Conservation (phyloP, 2,329 filamentous ascomycete species). For the Fusarium setosum region DNA sequence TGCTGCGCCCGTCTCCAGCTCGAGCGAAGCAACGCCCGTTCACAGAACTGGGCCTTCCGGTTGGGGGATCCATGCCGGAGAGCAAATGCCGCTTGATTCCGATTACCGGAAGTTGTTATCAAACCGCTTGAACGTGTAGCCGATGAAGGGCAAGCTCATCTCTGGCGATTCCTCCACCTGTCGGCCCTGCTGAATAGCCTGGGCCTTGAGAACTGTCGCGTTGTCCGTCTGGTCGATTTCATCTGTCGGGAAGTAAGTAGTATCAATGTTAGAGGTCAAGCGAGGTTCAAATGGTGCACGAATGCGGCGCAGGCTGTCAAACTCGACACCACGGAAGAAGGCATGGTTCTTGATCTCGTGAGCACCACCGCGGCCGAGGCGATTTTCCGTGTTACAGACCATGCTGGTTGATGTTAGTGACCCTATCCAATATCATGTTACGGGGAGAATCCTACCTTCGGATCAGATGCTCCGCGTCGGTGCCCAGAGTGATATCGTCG, state of each 20-base stretch:
- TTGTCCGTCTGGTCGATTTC: conserved; percentile 98
- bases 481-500: conserved; percentile 89
- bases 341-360: conserved; percentile 93
- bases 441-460: conserved; percentile 75
- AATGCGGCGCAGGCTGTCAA: conserved; percentile 91
- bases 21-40: conserved; percentile 22
- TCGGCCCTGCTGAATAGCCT: conserved; percentile 77
- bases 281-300: conserved; percentile 96
- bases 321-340: conserved; percentile 97
- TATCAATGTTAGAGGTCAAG: conserved; percentile 92
- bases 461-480: conserved; percentile 92
- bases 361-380: conserved; percentile 86
- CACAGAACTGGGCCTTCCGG: conserved; percentile 31
- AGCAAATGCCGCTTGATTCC: conserved; percentile 6
- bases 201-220: conserved; percentile 85
- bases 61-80: neutral
- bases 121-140: conserved; percentile 90
- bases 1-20: neutral
- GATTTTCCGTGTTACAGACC: conserved; percentile 93
- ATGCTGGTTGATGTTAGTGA: conserved; percentile 66
- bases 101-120: conserved; percentile 73
- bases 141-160: conserved; percentile 86
- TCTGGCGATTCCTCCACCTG: conserved; percentile 84
- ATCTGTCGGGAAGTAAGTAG: conserved; percentile 98
- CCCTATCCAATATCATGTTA: neutral